Evolutionary conservation across 768 basidiomycete species (phyloP), one percentile per base, ranked within the genome.

Genomic region (Holtermanniella nyarrowii): DNA sequence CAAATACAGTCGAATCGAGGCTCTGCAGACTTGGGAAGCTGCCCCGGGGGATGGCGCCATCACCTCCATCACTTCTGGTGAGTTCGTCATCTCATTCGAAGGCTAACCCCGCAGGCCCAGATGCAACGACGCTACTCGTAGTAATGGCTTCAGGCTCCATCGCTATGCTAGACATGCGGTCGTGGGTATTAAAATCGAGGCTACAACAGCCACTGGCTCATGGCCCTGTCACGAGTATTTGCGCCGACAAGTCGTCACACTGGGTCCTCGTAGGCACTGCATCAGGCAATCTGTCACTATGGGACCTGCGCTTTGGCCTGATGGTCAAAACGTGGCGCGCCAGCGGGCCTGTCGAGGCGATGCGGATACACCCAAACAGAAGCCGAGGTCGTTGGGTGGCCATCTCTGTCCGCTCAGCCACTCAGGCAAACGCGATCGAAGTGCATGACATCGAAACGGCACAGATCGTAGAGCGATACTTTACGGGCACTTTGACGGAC

Each of bases 261-360:
- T 97, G 93, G 93, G 76, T 93, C 22, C 76, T 95, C 12, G 82
- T 86, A 16, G 93, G 88, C 2, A 95, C 93, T 1, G 80, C 84
- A 2, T 80, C 79, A 1, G 95, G 93, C 4, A 80, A 84, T 13
- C 73, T 97, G 12, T 82, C 86, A 0, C 76, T 99, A 2, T 99
- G 91, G 90, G 95, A 99, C 73, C 81, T 88, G 41, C 84, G 93
- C 10, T 99, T 97, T 59, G 90, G 91, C 1, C 75, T 96, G 18
- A 74, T 85, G 3, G 76, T 97, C 57, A 86, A 85, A 68, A 86
- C 82, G 54, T 96, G 93, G 91, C 80, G 82, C 62, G 82, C 82
- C 5, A 82, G 82, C 10, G 61, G 70, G 16, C 41, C n/a, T 21
- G 42, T 62, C 44, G 58, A 60, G 27, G 48, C 57, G 62, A 82